A percentile compares a stretch with the other conserved stretches of the same genome.
Conservation (phyloP, 306 rosid species). For the Cucumis melo region DNA sequence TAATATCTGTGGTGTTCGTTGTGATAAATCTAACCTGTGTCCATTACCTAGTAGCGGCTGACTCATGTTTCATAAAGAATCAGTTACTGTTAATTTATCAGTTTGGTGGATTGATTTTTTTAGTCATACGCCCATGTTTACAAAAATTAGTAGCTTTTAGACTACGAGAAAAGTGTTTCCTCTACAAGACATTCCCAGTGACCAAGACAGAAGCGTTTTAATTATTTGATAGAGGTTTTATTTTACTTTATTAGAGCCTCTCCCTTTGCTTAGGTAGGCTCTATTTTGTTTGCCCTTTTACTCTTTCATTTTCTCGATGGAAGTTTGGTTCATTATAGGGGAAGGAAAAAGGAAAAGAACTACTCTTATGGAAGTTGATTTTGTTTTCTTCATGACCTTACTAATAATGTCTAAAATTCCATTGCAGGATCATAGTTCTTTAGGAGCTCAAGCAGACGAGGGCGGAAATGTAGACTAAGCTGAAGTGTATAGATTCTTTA, state of each 20-base stretch:
- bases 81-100: not conserved
- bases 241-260: not conserved
- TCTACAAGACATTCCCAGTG: not conserved
- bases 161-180: not conserved
- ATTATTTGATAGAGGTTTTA: too few species aligned
- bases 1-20: not conserved
- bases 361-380: not conserved
- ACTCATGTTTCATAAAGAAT: not conserved
- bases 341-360: too few species aligned
- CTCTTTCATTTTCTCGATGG: too few species aligned
- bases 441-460: conserved; percentile 52
- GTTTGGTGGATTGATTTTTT: not conserved
- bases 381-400: not conserved
- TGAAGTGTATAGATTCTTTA: conserved; percentile 40
- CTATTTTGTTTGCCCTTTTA: not conserved
- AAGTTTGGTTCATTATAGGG: too few species aligned
- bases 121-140: not conserved
- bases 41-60: not conserved
- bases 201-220: too few species aligned
- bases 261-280: not conserved
- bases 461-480: conserved; percentile 34
- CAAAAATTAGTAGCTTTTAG: not conserved
- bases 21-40: not conserved
- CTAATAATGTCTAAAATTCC: not conserved
- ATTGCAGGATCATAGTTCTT: conserved; percentile 26